Evolutionary conservation across 2,329 filamentous ascomycete species (phyloP).

Genomic region (Emericellopsis cladophorae): DNA sequence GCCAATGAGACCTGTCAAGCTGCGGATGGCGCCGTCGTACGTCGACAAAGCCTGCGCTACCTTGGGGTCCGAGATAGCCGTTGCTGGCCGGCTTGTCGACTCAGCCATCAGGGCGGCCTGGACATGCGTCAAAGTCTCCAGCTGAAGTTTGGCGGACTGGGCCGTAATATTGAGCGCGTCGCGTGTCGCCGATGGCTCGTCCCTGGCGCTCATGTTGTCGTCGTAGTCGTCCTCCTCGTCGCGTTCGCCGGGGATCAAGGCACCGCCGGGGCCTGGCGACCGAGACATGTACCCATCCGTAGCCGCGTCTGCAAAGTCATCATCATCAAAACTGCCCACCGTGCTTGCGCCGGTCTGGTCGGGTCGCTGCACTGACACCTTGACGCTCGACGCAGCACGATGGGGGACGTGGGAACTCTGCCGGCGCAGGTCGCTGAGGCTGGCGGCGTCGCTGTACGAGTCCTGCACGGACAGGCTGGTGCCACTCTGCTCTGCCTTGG

Average conservation of each 20-base stretch:
- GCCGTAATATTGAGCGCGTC: conserved; percentile 96
- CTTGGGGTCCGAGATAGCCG: conserved; percentile 63
- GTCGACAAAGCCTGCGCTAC: conserved; percentile 68
- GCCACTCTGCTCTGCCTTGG: conserved; percentile 60
- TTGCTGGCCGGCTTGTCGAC: conserved; percentile 49
- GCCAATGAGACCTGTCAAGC: conserved; percentile 70
- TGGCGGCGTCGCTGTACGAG: conserved; percentile 37
- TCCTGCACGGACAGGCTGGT: conserved; percentile 32
- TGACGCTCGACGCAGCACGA: conserved; percentile 13
- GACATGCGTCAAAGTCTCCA: conserved; percentile 80
- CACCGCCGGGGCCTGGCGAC: conserved; percentile 19
- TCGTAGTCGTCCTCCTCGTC: conserved; percentile 71
- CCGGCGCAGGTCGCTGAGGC: conserved; percentile 29
- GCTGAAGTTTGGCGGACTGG: conserved; percentile 83
- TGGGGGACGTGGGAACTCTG: conserved; percentile 30
- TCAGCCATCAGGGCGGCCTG: conserved; percentile 70
- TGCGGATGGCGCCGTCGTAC: conserved; percentile 82
- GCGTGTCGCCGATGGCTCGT: conserved; percentile 63
- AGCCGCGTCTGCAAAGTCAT: conserved; percentile 34
- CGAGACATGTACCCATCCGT: conserved; percentile 29
- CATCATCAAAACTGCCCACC: conserved; percentile 36
- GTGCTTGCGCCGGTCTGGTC: conserved; percentile 28
- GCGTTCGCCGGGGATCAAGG: conserved; percentile 23
- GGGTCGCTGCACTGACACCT: conserved; percentile 17
- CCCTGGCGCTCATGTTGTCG: conserved; percentile 56